These are phyloP conservation scores for Arthrobotrys conoides DNA, from an alignment of 2,329 filamentous ascomycete species.

Conservation along the genomic window DNA sequence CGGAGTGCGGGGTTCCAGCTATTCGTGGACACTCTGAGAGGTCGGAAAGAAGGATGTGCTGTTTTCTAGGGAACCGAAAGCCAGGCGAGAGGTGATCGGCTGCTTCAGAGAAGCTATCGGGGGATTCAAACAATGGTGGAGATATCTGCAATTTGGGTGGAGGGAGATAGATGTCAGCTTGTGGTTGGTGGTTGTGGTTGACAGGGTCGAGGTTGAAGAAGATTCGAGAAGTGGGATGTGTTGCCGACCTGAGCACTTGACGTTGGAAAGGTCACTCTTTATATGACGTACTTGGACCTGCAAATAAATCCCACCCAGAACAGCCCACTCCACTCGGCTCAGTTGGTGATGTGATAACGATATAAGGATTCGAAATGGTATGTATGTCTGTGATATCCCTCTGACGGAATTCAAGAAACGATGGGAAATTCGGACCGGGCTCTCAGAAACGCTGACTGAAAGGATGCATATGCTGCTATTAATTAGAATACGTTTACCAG, in stretches of 20 bases:
- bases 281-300: slow-evolving; percentile 48
- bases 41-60: neutral
- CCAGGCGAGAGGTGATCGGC: neutral
- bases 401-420: neutral
- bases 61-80: neutral
- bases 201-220: slow-evolving; percentile 30
- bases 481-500: slow-evolving; percentile 22
- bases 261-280: slow-evolving; percentile 14
- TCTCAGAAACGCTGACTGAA: slow-evolving; percentile 5
- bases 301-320: neutral
- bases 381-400: neutral
- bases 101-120: neutral
- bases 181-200: slow-evolving; percentile 20
- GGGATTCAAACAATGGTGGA: neutral
- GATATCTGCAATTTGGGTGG: slow-evolving; percentile 1
- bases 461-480: slow-evolving; percentile 19
- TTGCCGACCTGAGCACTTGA: slow-evolving; percentile 42
- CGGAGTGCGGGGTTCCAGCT: slow-evolving; percentile 39
- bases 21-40: neutral
- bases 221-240: slow-evolving; percentile 53
- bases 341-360: neutral
- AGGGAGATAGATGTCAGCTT: slow-evolving; percentile 12
- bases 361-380: neutral
- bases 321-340: neutral
- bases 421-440: neutral